Percentiles rank a stretch among this genome's conserved stretches.
Evolutionary conservation across 1,284 basidiomycete species (phyloP).

Genomic region (Ceratobasidium sp.): DNA sequence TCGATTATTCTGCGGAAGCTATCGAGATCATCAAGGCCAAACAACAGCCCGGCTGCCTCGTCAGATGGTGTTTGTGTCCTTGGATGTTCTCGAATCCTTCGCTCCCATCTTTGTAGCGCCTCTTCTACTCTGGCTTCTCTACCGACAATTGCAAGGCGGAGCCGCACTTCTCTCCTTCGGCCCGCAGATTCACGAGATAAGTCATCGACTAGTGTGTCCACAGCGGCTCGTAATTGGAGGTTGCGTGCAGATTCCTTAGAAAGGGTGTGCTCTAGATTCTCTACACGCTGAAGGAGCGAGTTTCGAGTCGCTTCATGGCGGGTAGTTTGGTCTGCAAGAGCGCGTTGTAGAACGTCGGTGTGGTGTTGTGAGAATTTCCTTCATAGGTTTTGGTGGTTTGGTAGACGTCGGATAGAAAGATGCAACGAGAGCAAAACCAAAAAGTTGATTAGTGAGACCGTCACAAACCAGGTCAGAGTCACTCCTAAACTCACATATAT

Average conservation of each 20-base stretch:
- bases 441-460: slow-evolving; percentile 2
- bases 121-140: slow-evolving; percentile 77
- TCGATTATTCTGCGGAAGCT: slow-evolving; percentile 58
- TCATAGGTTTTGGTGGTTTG: slow-evolving; percentile 7
- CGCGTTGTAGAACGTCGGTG: slow-evolving; percentile 48
- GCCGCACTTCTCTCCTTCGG: slow-evolving; percentile 77
- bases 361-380: slow-evolving; percentile 85
- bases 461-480: background rate
- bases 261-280: slow-evolving; percentile 64
- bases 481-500: slow-evolving; percentile 76
- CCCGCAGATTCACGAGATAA: slow-evolving; percentile 81
- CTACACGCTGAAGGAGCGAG: slow-evolving; percentile 66
- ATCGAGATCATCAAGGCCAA: slow-evolving; percentile 29
- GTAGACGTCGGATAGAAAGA: slow-evolving; percentile 33
- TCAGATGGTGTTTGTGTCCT: slow-evolving; percentile 47
- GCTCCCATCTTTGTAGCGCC: slow-evolving; percentile 69
- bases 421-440: background rate
- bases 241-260: slow-evolving; percentile 63
- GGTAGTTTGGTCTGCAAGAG: slow-evolving; percentile 55
- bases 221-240: slow-evolving; percentile 69
- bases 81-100: slow-evolving; percentile 65
- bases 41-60: slow-evolving; percentile 27
- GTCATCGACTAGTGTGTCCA: slow-evolving; percentile 82
- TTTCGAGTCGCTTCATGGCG: slow-evolving; percentile 75
- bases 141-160: slow-evolving; percentile 76